These are phyloP conservation scores for Digitaria exilis DNA, from an alignment of 202 grass and related monocot species.

Conservation along the genomic window DNA sequence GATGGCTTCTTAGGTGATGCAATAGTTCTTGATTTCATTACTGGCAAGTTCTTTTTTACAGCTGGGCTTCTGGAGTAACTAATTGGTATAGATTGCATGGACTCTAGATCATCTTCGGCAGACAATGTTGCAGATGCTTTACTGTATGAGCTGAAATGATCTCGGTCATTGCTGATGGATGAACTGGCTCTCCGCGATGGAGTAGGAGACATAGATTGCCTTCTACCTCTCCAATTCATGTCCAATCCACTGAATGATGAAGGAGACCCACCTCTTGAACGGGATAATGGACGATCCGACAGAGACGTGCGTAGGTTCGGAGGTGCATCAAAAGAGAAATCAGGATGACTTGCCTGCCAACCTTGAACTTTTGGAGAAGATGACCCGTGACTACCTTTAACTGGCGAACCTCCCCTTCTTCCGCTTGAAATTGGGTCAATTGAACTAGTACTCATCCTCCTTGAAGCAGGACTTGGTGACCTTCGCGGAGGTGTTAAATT, in stretches of 20 bases:
- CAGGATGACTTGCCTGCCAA: constrained; percentile 74
- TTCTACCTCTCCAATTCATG: constrained; percentile 67
- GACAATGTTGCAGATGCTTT: constrained; percentile 68
- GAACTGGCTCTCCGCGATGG: constrained; percentile 80
- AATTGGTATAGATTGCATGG: constrained; percentile 51
- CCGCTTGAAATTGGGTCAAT: constrained; percentile 39
- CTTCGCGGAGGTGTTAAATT: constrained; percentile 62
- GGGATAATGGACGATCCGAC: constrained; percentile 62
- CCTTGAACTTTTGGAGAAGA: constrained; percentile 70
- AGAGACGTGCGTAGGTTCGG: constrained; percentile 88
- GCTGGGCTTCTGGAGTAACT: constrained; percentile 47
- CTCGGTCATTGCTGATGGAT: constrained; percentile 69
- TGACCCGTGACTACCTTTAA: constrained; percentile 53
- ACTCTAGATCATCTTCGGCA: constrained; percentile 73
- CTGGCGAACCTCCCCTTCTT: constrained; percentile 68
- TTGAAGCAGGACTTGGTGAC: constrained; percentile 71
- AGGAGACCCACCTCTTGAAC: constrained; percentile 74
- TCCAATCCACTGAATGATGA: constrained; percentile 61
- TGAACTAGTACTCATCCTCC: constrained; percentile 75
- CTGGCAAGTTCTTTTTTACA: constrained; percentile 56
- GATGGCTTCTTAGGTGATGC: constrained; percentile 70
- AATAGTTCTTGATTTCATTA: constrained; percentile 63
- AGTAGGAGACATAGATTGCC: constrained; percentile 86
- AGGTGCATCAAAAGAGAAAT: constrained; percentile 76
- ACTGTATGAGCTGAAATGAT: constrained; percentile 56